Evolutionary conservation across 2,329 filamentous ascomycete genomes (phyloP).

Genomic region (Neonectria sp.): DNA sequence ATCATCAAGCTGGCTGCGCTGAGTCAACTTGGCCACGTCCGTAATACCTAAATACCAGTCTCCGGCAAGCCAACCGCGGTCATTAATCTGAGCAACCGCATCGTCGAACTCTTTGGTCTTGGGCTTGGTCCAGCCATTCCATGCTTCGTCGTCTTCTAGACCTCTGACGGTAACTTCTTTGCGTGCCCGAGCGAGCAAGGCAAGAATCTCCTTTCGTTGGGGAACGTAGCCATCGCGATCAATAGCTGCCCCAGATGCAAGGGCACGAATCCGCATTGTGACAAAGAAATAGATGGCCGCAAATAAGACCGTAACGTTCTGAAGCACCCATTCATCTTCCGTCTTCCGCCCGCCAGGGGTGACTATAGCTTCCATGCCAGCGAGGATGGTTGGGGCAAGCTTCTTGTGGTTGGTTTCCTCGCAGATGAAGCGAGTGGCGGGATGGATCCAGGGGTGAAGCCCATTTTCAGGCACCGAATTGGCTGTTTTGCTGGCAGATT

Average conservation of each 20-base stretch:
- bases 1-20: conserved; percentile 53
- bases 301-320: conserved; percentile 68
- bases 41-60: conserved; percentile 76
- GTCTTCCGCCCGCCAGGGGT: conserved; percentile 60
- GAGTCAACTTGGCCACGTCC: conserved; percentile 62
- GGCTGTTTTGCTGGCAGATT: conserved; percentile 55
- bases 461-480: conserved; percentile 49
- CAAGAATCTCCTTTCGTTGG: conserved; percentile 62
- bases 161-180: conserved; percentile 56
- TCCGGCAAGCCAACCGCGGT: conserved; percentile 69
- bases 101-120: conserved; percentile 71
- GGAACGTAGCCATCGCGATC: conserved; percentile 62
- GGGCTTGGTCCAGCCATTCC: conserved; percentile 67
- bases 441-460: conserved; percentile 78
- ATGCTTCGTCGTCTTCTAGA: conserved; percentile 63
- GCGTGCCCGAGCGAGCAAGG: conserved; percentile 58
- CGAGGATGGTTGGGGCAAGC: conserved; percentile 80
- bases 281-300: conserved; percentile 75
- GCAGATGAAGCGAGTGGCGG: conserved; percentile 76
- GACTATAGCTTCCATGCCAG: conserved; percentile 76
- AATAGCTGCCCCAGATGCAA: conserved; percentile 56
- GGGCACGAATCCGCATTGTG: conserved; percentile 62
- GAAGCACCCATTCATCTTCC: conserved; percentile 64
- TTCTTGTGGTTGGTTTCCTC: conserved; percentile 71
- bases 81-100: conserved; percentile 72